Percentiles rank a stretch among this genome's conserved stretches.
phyloP scores from a whole-genome alignment of 768 basidiomycete genomes.

The Omphalotus guepiniiformis region DNA sequence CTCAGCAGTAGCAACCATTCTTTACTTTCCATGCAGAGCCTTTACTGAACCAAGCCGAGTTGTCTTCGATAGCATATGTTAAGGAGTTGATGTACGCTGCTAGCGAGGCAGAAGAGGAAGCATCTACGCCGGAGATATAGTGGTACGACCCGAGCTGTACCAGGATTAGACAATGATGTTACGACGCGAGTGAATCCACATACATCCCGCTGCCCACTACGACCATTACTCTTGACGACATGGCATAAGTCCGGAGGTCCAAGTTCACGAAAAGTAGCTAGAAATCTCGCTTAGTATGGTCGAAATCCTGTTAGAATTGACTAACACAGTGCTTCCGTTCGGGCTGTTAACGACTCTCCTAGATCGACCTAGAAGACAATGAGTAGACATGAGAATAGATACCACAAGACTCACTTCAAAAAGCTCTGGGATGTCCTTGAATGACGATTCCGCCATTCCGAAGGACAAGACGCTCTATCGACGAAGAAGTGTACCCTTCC shows the following conservation, averaged over 20 bases:
- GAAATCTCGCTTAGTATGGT: constrained; percentile 15
- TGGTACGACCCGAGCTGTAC: constrained; percentile 90
- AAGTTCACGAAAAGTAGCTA: constrained; percentile 94
- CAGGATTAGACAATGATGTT: constrained; percentile 7
- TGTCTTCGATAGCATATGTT: constrained; percentile 93
- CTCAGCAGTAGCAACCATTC: constrained; percentile 90
- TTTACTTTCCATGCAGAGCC: constrained; percentile 84
- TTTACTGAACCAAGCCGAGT: constrained; percentile 88
- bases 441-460: constrained; percentile 65
- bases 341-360: constrained; percentile 82
- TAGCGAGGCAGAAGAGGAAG: constrained; percentile 94
- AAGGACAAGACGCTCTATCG: too few species aligned
- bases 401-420: constrained; percentile 68
- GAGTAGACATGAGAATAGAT: background rate
- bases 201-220: constrained; percentile 83
- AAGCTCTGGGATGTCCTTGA: constrained; percentile 94
- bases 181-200: constrained; percentile 24
- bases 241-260: constrained; percentile 97
- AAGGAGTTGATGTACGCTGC: constrained; percentile 98
- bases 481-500: too few species aligned
- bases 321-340: constrained; percentile 90
- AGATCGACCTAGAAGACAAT: constrained; percentile 63
- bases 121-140: constrained; percentile 97
- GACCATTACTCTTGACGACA: constrained; percentile 88
- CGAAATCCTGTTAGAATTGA: constrained; percentile 15